These are phyloP conservation scores for Aureobasidium sp. DNA, from an alignment of 2,329 filamentous ascomycete species.

Conservation along the genomic window DNA sequence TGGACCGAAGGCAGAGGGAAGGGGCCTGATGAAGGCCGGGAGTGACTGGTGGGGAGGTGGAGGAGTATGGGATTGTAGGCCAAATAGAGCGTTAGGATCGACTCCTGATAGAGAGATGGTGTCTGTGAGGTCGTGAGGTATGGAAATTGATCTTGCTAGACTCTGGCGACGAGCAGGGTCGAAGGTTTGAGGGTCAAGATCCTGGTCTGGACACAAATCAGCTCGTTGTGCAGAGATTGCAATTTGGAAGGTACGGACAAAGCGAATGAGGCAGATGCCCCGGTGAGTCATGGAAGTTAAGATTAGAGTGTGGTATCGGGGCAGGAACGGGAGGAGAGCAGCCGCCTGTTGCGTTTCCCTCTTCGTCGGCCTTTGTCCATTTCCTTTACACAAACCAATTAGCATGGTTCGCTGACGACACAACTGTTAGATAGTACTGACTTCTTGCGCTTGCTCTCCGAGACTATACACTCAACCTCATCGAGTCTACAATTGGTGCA, in stretches of 20 bases:
- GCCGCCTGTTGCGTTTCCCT: not conserved
- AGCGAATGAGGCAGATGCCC: slow-evolving; percentile 50
- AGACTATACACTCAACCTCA: slow-evolving; percentile 61
- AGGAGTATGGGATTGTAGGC: slow-evolving; percentile 5
- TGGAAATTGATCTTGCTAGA: slow-evolving; percentile 6
- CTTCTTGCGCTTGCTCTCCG: slow-evolving; percentile 76
- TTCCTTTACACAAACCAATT: slow-evolving; percentile 20
- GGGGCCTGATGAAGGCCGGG: slow-evolving; percentile 66
- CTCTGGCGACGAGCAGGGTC: slow-evolving; percentile 6
- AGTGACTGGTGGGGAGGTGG: slow-evolving; percentile 33
- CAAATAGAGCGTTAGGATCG: slow-evolving; percentile 1
- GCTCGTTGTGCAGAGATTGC: not conserved
- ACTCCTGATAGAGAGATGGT: not conserved
- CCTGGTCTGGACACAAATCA: slow-evolving; percentile 2
- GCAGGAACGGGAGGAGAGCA: not conserved
- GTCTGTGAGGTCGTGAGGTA: slow-evolving; percentile 6
- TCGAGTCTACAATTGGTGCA: slow-evolving; percentile 83
- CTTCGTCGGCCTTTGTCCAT: slow-evolving; percentile 22
- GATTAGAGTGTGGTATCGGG: not conserved
- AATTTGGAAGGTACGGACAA: slow-evolving; percentile 32
- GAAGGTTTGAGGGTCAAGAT: slow-evolving; percentile 5
- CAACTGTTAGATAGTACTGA: slow-evolving; percentile 40
- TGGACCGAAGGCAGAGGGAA: slow-evolving; percentile 65
- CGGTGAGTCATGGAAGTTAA: slow-evolving; percentile 10
- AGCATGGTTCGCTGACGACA: not conserved